phyloP scores from a whole-genome alignment of 192 early-diverging fungal genomes.

The Entophlyctis luteolus region DNA sequence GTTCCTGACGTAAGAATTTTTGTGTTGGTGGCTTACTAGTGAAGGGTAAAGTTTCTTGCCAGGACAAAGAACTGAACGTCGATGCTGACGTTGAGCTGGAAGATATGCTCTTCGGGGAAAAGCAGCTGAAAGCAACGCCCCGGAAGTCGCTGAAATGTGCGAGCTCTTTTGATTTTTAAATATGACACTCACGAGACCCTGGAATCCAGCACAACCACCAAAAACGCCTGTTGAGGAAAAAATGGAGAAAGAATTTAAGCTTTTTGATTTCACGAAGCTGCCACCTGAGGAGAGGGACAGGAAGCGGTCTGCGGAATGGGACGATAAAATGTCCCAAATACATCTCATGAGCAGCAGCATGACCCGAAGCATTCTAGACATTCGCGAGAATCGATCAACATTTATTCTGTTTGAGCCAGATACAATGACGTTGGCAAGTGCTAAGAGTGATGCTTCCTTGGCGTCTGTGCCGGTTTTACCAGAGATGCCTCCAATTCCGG shows the following conservation, averaged over 20 bases:
- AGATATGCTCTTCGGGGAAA: constrained; percentile 88
- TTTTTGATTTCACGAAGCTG: constrained; percentile 70
- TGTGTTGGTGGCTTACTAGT: no score
- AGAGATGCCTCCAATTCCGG: background rate
- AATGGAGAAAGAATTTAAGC: constrained; percentile 79
- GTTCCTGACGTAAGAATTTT: constrained; percentile 68
- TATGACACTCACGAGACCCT: background rate
- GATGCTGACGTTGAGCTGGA: constrained; percentile 95
- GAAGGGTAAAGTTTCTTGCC: no score
- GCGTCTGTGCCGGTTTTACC: background rate
- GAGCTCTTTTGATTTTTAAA: constrained; percentile 24
- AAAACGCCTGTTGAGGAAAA: constrained; percentile 46
- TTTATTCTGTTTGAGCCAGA: constrained; percentile 6
- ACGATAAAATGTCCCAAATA: constrained; percentile 3
- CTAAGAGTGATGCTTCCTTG: background rate
- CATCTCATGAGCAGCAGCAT: background rate
- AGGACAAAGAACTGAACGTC: constrained; percentile 87
- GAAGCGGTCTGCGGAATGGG: constrained; percentile 16
- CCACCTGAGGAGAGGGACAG: background rate
- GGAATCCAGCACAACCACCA: background rate
- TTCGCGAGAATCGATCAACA: background rate
- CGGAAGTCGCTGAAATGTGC: constrained; percentile 44
- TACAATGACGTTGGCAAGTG: constrained; percentile 1
- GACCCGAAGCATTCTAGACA: background rate
- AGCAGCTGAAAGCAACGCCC: constrained; percentile 79